Conservation (phyloP, 2,329 filamentous ascomycete species). For the Colletotrichum sublineola region DNA sequence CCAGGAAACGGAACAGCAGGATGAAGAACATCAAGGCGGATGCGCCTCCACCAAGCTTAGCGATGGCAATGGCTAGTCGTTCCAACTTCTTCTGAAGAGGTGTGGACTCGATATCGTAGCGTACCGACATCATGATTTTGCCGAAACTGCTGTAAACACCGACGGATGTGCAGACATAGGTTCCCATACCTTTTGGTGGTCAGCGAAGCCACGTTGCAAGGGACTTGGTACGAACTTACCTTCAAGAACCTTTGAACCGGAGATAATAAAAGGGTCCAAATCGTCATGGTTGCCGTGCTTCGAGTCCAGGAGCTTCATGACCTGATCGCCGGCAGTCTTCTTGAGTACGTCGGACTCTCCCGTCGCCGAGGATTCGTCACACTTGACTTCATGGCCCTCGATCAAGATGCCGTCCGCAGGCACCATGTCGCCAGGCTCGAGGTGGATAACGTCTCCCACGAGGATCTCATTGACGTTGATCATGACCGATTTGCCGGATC, state of each 20-base stretch:
- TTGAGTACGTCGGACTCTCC: slow-evolving; percentile 80
- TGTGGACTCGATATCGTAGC: slow-evolving; percentile 64
- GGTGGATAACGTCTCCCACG: slow-evolving; percentile 71
- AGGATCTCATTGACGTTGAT: slow-evolving; percentile 71
- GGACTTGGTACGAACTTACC: slow-evolving; percentile 51
- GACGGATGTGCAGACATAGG: slow-evolving; percentile 66
- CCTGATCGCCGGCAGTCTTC: slow-evolving; percentile 71
- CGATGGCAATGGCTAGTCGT: slow-evolving; percentile 56
- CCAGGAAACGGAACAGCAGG: slow-evolving; percentile 82
- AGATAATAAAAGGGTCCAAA: slow-evolving; percentile 75
- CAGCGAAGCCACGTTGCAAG: slow-evolving; percentile 37
- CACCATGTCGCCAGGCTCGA: slow-evolving; percentile 76
- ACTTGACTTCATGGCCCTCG: slow-evolving; percentile 65
- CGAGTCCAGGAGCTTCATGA: slow-evolving; percentile 60
- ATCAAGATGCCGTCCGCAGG: slow-evolving; percentile 80
- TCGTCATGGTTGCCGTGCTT: slow-evolving; percentile 51
- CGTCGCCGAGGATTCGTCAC: slow-evolving; percentile 80
- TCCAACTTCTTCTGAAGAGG: slow-evolving; percentile 67
- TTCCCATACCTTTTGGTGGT: slow-evolving; percentile 54
- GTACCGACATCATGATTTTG: slow-evolving; percentile 67
- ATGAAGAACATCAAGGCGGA: slow-evolving; percentile 78
- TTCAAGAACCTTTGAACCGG: slow-evolving; percentile 64
- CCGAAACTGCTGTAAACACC: slow-evolving; percentile 67
- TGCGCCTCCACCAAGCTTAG: slow-evolving; percentile 70
- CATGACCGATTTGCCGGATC: slow-evolving; percentile 67